Conservation (phyloP, 2,329 filamentous ascomycete species). For the Epichloe scottii region DNA sequence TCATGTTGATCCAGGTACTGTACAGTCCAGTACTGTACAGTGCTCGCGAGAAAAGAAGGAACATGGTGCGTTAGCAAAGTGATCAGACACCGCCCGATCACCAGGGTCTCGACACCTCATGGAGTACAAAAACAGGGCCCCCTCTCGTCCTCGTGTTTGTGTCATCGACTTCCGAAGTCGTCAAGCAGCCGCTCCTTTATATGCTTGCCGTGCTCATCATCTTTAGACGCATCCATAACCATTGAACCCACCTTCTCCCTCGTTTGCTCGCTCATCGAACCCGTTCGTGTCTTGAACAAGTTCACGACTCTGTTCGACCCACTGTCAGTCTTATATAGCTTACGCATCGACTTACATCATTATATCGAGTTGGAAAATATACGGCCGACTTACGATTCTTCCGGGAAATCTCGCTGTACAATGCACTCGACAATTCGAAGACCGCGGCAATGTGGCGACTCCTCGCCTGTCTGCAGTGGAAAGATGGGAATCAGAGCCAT, state of each 20-base stretch:
- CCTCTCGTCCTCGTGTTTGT: constrained; percentile 14
- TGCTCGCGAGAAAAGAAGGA: constrained; percentile 15
- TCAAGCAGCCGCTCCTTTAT: constrained; percentile 9
- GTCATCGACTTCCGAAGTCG: constrained; percentile 9
- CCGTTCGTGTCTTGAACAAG: constrained; percentile 3
- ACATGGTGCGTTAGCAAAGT: constrained; percentile 15
- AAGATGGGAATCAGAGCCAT: constrained; percentile 13
- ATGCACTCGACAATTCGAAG: constrained; percentile 8
- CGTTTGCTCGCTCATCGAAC: constrained; percentile 8
- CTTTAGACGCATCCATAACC: constrained; percentile 11
- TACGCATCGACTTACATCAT: background rate
- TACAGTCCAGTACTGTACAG: background rate
- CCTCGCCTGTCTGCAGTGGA: constrained; percentile 5
- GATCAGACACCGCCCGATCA: constrained; percentile 11
- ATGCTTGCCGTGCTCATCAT: constrained; percentile 12
- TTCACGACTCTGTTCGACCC: background rate
- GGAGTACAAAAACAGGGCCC: constrained; percentile 19
- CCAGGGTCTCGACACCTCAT: constrained; percentile 14
- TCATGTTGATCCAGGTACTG: constrained; percentile 19
- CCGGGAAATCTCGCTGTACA: background rate
- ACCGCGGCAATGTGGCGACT: constrained; percentile 7
- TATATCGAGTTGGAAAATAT: background rate
- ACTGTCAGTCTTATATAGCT: background rate
- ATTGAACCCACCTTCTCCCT: constrained; percentile 12
- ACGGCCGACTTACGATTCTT: background rate